Evolutionary conservation across 306 rosid genomes (phyloP).

Genomic region (Rosa rugosa): DNA sequence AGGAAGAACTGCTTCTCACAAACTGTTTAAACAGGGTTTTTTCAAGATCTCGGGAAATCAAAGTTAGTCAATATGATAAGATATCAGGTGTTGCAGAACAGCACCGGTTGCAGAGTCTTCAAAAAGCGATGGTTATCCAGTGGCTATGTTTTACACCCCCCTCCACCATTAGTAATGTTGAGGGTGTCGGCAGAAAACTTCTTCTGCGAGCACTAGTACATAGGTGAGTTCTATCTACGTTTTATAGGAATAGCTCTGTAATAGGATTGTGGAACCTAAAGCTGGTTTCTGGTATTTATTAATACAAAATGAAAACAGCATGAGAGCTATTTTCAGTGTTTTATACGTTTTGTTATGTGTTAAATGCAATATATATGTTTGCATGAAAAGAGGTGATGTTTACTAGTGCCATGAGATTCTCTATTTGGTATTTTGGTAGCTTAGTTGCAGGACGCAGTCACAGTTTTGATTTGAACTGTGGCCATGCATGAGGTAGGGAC

Average conservation of each 20-base stretch:
- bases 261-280: constrained; percentile 9
- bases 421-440: neutral
- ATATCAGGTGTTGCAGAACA: constrained; percentile 81
- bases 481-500: neutral
- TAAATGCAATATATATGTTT: neutral
- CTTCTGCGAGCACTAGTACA: constrained; percentile 79
- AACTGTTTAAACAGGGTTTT: constrained; percentile 64
- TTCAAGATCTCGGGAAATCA: constrained; percentile 87
- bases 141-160: constrained; percentile 99
- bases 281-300: constrained; percentile 22
- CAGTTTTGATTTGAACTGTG: neutral
- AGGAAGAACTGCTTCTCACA: constrained; percentile 20
- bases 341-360: neutral
- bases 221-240: constrained; percentile 48
- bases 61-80: constrained; percentile 58
- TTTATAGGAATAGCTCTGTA: neutral
- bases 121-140: constrained; percentile 89
- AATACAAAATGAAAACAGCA: neutral
- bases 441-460: neutral
- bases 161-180: constrained; percentile 70
- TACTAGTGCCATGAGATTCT: constrained; percentile 4
- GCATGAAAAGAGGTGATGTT: neutral
- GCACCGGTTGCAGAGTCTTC: constrained; percentile 87
- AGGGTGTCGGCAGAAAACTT: constrained; percentile 68
- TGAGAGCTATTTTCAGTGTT: neutral